Conservation (phyloP, 2,329 filamentous ascomycete species). For the Pseudocercospora musae region DNA sequence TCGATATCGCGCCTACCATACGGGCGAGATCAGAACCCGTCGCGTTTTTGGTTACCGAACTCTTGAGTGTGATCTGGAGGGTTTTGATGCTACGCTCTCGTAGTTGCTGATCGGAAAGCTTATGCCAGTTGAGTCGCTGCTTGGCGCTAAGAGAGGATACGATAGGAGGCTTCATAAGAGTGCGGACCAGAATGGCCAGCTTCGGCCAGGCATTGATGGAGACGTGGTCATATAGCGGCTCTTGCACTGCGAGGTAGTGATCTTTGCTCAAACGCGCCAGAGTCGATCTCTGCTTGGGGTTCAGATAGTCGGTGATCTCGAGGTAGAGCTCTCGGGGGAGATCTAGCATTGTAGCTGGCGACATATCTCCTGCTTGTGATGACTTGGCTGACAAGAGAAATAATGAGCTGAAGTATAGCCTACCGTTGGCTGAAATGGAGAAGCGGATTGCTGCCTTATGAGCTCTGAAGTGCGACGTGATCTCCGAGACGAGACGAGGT, state of each 20-base stretch:
- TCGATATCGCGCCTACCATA: slow-evolving; percentile 19
- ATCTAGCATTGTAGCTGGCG: slow-evolving; percentile 15
- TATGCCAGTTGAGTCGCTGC: slow-evolving; percentile 21
- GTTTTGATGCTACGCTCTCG: slow-evolving; percentile 21
- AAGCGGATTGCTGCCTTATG: neutral
- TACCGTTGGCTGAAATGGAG: neutral
- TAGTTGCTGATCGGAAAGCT: slow-evolving; percentile 21
- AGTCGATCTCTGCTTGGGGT: slow-evolving; percentile 12
- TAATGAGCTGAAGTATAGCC: neutral
- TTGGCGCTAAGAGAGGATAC: slow-evolving; percentile 20
- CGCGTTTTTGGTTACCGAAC: neutral
- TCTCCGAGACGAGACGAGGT: neutral
- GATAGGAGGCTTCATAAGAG: slow-evolving; percentile 15
- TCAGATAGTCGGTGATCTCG: slow-evolving; percentile 18
- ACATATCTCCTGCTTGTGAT: neutral
- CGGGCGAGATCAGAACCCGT: slow-evolving; percentile 14
- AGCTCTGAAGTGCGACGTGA: neutral
- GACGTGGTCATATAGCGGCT: slow-evolving; percentile 19
- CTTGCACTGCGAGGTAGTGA: slow-evolving; percentile 24
- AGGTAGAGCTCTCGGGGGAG: slow-evolving; percentile 28
- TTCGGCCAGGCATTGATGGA: slow-evolving; percentile 10
- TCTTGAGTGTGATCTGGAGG: slow-evolving; percentile 10
- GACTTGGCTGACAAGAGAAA: neutral
- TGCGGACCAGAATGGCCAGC: slow-evolving; percentile 19
- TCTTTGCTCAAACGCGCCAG: slow-evolving; percentile 18